These are phyloP conservation scores for Colletotrichum kahawae DNA, from an alignment of 2,329 filamentous ascomycete species.

Conservation along the genomic window DNA sequence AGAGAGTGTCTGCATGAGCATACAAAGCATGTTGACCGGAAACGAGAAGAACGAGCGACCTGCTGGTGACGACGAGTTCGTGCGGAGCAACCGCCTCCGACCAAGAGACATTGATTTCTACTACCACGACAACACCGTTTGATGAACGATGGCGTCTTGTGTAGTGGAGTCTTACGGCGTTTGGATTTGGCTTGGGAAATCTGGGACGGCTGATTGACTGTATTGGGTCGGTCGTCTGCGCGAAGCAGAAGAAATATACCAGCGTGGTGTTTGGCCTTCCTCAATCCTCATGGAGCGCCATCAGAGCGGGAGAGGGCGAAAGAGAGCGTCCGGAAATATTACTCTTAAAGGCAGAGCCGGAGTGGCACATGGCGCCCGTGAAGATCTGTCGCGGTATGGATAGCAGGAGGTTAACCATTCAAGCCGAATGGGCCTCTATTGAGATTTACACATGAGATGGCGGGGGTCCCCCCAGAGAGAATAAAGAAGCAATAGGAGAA, in stretches of 20 bases:
- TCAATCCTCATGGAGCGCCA: neutral
- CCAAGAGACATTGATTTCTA: constrained; percentile 91
- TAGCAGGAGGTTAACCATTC: neutral
- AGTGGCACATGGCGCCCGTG: neutral
- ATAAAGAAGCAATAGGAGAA: neutral
- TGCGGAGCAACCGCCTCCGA: constrained; percentile 76
- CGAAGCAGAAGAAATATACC: neutral
- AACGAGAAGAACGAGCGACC: constrained; percentile 92
- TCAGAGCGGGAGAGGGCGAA: neutral
- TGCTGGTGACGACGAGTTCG: constrained; percentile 88
- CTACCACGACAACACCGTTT: constrained; percentile 86
- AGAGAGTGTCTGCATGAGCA: constrained; percentile 94
- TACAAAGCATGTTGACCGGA: constrained; percentile 97
- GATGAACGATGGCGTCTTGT: neutral
- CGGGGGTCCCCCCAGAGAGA: neutral
- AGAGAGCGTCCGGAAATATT: neutral
- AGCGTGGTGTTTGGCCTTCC: neutral
- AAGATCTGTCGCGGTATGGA: neutral
- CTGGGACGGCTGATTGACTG: neutral
- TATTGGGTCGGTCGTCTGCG: neutral
- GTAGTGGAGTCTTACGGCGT: constrained; percentile 4
- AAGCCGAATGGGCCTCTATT: neutral
- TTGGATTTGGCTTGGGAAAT: constrained; percentile 9
- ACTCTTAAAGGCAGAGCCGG: neutral
- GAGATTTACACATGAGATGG: neutral